Evolutionary conservation across 805 yeast species (phyloP), one percentile per base, ranked within the genome.

Genomic region (Metschnikowia continentalis): DNA sequence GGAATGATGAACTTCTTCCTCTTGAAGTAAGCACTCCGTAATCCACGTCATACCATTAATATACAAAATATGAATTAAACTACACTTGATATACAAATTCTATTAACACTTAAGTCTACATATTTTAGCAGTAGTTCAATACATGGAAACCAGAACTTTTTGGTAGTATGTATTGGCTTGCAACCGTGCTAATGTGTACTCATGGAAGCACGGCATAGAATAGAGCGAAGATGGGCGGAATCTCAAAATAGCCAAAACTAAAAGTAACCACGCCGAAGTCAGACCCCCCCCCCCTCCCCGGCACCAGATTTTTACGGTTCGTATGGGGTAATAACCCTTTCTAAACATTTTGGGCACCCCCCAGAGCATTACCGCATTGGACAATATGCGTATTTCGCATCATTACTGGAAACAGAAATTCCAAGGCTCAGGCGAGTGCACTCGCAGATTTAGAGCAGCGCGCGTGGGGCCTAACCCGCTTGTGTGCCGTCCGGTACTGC

Each of bases 1-100:
- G 57, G 51, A 15, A 44, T 51, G 53, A n/a, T 51, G 40, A 52
- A 44, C 32, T 54, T 51, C 47, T 54, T 54, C 37, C 52, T 54
- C 39, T 39, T 48, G 26, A 54, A 55, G 48, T 54, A 41, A 41
- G 32, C 42, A 39, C 13, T 14, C 15, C 36, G 35, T 42, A 19
- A 32, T 42, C 45, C 36, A 32, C 36, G 30, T 42, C 45, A 42
- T 42, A 42, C 46, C 46, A 42, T 40, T 35, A 40, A 40, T 40
- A 40, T 7, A 40, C 35, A 30, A 39, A 20, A 39, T n/a, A 39
- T 22, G 42, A 39, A 39, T 10, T 15, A 20, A 8, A 8, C 30
- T 11, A 26, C 5, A 10, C 30, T 5, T 10, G 11, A 26, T 10
- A 8, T 8, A 8, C 10, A 26, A 26, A 26, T 26, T 6, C 23